phyloP scores from a whole-genome alignment of 1,284 basidiomycete genomes.

The Trichosporon sp. region DNA sequence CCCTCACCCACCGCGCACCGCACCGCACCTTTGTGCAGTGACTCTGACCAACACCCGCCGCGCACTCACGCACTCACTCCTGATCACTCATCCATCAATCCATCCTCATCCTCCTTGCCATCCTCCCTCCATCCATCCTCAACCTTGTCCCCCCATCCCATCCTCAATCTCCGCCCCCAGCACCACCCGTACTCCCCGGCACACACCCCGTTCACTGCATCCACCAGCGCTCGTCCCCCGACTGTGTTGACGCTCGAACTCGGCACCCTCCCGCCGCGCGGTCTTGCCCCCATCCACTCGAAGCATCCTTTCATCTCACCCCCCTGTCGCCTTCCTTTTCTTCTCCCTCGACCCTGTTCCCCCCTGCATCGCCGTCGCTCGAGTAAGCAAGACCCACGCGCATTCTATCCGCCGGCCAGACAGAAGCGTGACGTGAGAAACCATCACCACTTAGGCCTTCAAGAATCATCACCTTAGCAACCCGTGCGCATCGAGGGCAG shows the following conservation, averaged over 20 bases:
- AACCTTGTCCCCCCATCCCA: background rate
- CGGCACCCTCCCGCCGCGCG: background rate
- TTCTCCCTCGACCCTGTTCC: background rate
- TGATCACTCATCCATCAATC: slow-evolving; percentile 7
- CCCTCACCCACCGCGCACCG: background rate
- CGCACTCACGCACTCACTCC: background rate
- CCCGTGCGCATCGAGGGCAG: background rate
- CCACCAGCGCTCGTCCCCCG: background rate
- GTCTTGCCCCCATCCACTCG: slow-evolving; percentile 2
- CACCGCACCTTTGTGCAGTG: background rate
- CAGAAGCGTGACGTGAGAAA: slow-evolving; percentile 1
- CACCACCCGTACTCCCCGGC: background rate
- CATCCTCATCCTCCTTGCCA: background rate
- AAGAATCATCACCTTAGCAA: background rate
- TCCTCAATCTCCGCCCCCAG: background rate
- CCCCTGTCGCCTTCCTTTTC: background rate
- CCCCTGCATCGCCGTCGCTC: background rate
- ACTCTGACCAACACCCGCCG: background rate
- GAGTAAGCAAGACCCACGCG: background rate
- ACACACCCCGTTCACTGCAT: background rate
- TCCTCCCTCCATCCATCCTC: background rate
- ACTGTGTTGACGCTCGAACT: background rate
- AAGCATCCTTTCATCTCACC: background rate
- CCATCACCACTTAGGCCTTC: background rate
- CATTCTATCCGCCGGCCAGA: background rate